Percentiles rank a stretch among this genome's conserved stretches.
Evolutionary conservation across 805 yeast genomes (phyloP).

Genomic region (Hanseniaspora clermontiae): DNA sequence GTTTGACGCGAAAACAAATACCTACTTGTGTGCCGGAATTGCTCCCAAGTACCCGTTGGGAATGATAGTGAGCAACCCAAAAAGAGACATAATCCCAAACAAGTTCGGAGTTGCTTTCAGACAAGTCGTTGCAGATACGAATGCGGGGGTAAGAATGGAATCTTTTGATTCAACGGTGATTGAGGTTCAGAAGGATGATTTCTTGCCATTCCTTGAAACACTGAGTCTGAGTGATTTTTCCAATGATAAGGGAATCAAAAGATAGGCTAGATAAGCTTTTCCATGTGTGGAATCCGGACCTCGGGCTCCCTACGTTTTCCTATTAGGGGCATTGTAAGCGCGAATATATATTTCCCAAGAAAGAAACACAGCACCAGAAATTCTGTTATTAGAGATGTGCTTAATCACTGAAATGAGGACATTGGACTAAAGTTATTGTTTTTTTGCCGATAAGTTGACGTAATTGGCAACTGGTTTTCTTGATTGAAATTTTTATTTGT

Average conservation of each 20-base stretch:
- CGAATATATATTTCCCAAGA: too few relatives aligned
- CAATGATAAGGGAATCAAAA: constrained; percentile 16
- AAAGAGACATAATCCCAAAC: constrained; percentile 43
- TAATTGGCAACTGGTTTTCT: too few relatives aligned
- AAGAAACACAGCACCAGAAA: too few relatives aligned
- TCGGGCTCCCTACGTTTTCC: neutral
- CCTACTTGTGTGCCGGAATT: constrained; percentile 77
- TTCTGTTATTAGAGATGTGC: neutral
- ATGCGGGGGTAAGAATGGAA: constrained; percentile 81
- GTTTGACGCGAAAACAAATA: constrained; percentile 56
- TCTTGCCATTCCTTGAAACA: constrained; percentile 74
- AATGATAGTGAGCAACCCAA: constrained; percentile 21
- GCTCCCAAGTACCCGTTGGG: constrained; percentile 67
- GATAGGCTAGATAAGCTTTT: neutral
- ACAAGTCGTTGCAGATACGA: constrained; percentile 68
- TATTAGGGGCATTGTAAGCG: neutral
- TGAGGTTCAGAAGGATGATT: constrained; percentile 77
- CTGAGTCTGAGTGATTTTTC: constrained; percentile 61
- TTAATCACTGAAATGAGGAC: too few relatives aligned
- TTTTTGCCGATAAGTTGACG: too few relatives aligned
- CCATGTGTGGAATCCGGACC: neutral
- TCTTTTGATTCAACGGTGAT: constrained; percentile 91
- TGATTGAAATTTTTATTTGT: too few relatives aligned
- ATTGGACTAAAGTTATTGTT: too few relatives aligned
- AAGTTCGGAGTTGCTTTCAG: constrained; percentile 87